Percentiles rank a stretch among this genome's conserved stretches.
Evolutionary conservation across 352 stramenopile species (phyloP).

Genomic region (Globisporangium abappressorium): DNA sequence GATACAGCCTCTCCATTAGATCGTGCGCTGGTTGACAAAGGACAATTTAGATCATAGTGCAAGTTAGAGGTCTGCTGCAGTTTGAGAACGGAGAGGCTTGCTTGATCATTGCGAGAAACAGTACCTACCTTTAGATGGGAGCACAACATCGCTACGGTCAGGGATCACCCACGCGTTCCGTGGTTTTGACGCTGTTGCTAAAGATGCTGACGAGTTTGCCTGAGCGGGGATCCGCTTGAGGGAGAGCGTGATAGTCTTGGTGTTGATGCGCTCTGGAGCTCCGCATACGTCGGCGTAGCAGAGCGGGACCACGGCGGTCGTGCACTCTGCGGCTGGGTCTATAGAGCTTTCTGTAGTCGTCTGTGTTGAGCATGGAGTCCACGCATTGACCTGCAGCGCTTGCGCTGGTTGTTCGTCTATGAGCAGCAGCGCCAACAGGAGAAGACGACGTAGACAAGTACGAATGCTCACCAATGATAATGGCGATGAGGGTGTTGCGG

Average conservation of each 20-base stretch:
- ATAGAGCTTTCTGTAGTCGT: background rate
- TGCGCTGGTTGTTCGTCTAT: background rate
- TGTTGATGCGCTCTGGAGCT: slow-evolving; percentile 12
- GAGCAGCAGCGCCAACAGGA: background rate
- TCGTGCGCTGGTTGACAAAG: slow-evolving; percentile 19
- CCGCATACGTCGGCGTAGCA: slow-evolving; percentile 46
- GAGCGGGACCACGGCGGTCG: slow-evolving; percentile 35
- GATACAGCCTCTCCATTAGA: slow-evolving; percentile 42
- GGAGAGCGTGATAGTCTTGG: slow-evolving; percentile 39
- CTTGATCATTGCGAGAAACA: background rate
- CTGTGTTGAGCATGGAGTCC: slow-evolving; percentile 1
- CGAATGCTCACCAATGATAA: background rate
- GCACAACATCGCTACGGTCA: slow-evolving; percentile 24
- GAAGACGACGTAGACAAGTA: background rate
- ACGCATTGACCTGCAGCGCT: slow-evolving; percentile 6
- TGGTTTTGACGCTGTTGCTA: background rate
- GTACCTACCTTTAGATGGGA: slow-evolving; percentile 11
- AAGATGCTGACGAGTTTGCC: background rate
- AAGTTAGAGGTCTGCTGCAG: background rate
- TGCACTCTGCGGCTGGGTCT: slow-evolving; percentile 25
- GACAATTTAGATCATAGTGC: background rate
- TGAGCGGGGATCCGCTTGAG: slow-evolving; percentile 42
- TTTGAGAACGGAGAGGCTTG: background rate
- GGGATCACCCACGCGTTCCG: slow-evolving; percentile 36
- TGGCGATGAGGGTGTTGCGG: background rate